phyloP scores from a whole-genome alignment of 2,329 filamentous ascomycete genomes.

The Pseudogymnoascus sp. region DNA sequence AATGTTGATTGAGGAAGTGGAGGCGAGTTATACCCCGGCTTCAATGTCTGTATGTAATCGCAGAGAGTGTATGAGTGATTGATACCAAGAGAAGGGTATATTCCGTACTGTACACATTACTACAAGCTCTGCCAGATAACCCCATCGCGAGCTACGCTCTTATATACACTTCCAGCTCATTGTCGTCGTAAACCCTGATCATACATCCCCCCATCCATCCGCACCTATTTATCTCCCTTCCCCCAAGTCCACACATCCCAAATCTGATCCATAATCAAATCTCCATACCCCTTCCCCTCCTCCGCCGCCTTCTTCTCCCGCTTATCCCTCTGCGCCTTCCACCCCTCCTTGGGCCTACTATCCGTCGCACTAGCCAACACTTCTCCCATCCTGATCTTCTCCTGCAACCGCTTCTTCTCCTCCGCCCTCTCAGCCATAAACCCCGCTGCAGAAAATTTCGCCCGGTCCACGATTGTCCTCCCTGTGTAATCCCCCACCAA shows the following conservation, averaged over 20 bases:
- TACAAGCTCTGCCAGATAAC: background rate
- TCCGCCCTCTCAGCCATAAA: conserved; percentile 13
- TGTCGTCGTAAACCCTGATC: conserved; percentile 15
- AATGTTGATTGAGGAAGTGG: background rate
- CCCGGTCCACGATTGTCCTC: conserved; percentile 19
- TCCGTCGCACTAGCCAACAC: conserved; percentile 36
- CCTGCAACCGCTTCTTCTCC: conserved; percentile 15
- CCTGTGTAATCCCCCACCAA: conserved; percentile 25
- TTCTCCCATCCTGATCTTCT: conserved; percentile 13
- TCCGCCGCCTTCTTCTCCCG: conserved; percentile 28
- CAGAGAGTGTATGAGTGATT: background rate
- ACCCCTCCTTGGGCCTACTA: conserved; percentile 28
- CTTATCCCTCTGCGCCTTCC: conserved; percentile 27
- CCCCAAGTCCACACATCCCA: conserved; percentile 41
- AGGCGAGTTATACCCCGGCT: background rate
- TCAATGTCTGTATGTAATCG: background rate
- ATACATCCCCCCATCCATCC: conserved; percentile 23
- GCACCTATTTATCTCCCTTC: conserved; percentile 28
- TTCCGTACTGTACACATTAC: conserved; percentile 1
- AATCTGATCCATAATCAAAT: conserved; percentile 38
- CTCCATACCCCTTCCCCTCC: conserved; percentile 33
- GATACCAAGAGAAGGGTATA: background rate
- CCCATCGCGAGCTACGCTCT: background rate
- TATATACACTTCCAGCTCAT: conserved; percentile 6
- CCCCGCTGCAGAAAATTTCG: conserved; percentile 12